A percentile compares a stretch with the other conserved stretches of the same genome.
Conservation (phyloP, 805 yeast species). For the Starmerella potacharoeniae region DNA sequence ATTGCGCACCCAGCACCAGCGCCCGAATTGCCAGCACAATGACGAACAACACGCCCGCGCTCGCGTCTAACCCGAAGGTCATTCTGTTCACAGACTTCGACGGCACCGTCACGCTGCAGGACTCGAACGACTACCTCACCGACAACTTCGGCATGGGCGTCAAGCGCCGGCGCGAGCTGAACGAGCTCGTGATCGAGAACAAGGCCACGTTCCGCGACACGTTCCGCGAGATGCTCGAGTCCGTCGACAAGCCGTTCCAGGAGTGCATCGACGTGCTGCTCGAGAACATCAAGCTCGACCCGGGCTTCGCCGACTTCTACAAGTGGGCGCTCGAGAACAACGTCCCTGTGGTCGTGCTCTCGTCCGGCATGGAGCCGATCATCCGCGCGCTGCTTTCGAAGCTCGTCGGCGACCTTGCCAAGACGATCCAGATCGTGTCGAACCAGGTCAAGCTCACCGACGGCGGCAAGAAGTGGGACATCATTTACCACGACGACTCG, state of each 20-base stretch:
- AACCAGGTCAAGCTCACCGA: constrained; percentile 53
- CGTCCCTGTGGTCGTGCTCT: constrained; percentile 72
- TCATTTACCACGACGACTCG: constrained; percentile 73
- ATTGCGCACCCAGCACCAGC: not conserved
- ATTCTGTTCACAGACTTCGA: constrained; percentile 96
- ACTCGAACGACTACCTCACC: constrained; percentile 84
- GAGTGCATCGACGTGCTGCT: constrained; percentile 65
- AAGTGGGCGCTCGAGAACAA: constrained; percentile 56
- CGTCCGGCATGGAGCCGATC: constrained; percentile 89
- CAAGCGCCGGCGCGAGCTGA: constrained; percentile 51
- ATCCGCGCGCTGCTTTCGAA: constrained; percentile 64
- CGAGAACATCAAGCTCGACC: constrained; percentile 63
- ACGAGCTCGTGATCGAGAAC: constrained; percentile 61
- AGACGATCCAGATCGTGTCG: constrained; percentile 66
- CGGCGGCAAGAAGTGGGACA: constrained; percentile 59
- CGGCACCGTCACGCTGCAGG: constrained; percentile 93
- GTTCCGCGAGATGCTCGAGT: constrained; percentile 71
- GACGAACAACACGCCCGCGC: constrained; percentile 23
- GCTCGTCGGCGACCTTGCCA: constrained; percentile 67
- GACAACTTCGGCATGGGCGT: constrained; percentile 82
- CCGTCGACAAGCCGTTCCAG: constrained; percentile 62
- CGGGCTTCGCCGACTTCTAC: constrained; percentile 77
- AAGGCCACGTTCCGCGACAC: constrained; percentile 58
- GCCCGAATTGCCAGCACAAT: not conserved
- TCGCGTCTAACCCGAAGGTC: constrained; percentile 39